phyloP scores from a whole-genome alignment of 805 yeast species.

The Allodekkera sacchari region DNA sequence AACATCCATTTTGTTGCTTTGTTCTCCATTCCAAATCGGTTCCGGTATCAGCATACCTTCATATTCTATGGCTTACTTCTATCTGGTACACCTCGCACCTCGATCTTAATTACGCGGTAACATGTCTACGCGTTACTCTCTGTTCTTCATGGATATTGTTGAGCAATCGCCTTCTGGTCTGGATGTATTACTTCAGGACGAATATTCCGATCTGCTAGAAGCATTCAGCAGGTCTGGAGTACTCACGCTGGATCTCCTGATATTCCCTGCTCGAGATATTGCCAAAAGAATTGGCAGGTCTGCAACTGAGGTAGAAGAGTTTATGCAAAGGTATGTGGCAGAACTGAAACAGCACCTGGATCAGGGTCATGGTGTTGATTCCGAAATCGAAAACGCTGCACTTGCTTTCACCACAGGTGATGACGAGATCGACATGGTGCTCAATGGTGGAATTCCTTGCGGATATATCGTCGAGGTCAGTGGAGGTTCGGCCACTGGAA shows the following conservation, averaged over 20 bases:
- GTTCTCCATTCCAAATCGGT: too few relatives aligned
- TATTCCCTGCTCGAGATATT: constrained; percentile 27
- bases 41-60: too few relatives aligned
- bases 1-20: too few relatives aligned
- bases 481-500: constrained; percentile 83
- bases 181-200: constrained; percentile 24
- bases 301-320: constrained; percentile 20
- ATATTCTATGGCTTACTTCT: too few relatives aligned
- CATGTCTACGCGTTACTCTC: too few relatives aligned
- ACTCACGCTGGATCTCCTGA: constrained; percentile 32
- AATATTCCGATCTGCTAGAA: constrained; percentile 22
- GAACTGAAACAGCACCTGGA: constrained; percentile 3
- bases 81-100: too few relatives aligned
- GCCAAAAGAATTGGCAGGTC: constrained; percentile 27
- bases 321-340: constrained; percentile 12
- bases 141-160: constrained; percentile 13
- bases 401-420: constrained; percentile 45
- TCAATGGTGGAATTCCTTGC: constrained; percentile 45
- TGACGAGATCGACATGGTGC: constrained; percentile 34
- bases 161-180: constrained; percentile 17
- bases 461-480: constrained; percentile 63
- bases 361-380: background rate
- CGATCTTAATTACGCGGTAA: too few relatives aligned
- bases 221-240: constrained; percentile 23
- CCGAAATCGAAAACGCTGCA: background rate